Base-by-base conservation (phyloP, 352 stramenopile genomes). In the Globisporangium solare region DNA sequence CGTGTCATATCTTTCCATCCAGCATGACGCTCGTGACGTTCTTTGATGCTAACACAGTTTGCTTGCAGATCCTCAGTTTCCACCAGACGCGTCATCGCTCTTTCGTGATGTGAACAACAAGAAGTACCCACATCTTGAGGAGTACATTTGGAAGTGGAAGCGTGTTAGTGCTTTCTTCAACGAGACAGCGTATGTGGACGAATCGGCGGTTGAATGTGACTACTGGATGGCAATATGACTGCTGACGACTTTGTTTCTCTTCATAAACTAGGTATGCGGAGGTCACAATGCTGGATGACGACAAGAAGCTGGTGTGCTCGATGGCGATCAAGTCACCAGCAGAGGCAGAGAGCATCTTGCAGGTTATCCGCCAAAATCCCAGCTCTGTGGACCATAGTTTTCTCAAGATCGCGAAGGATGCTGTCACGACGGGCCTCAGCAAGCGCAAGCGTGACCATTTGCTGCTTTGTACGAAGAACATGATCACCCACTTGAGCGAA, bases 91-190 rank as follows among this genome's bases (percentile, higher is more conserved):
- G 10, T 72, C 73, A 1, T 90, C 83, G 35, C 70, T 94, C 10
- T 94, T 82, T 54, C 76, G 74, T 11, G 79, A 92, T 51, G 61
- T 54, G 15, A 73, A 58, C 20, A 79, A 88, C 62, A 84, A 86
- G 21, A 83, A 81, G 51, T 86, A 85, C 27, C 73, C 82, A 22
- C 81, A 91, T 47, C 45, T 94, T 46, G 76, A 89, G 27, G 73
- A 89, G n/a, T 75, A 86, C 41, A 70, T 94, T 42, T 88, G 66
- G 63, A 92, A 90, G 60, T 94, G 83, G 83, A 92, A 92, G 65
- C 83, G 83, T 42, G 71, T 94, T 54, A 86, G 75, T 24, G 83
- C 92, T 15, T 92, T 94, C 54, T 94, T 94, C 64, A 83, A 88
- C 50, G 79, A 92, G 58, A 89, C 76, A 21, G 81, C 79, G 60